Evolutionary conservation across 208 protist genomes (phyloP).

Genomic region (Leishmania braziliensis): DNA sequence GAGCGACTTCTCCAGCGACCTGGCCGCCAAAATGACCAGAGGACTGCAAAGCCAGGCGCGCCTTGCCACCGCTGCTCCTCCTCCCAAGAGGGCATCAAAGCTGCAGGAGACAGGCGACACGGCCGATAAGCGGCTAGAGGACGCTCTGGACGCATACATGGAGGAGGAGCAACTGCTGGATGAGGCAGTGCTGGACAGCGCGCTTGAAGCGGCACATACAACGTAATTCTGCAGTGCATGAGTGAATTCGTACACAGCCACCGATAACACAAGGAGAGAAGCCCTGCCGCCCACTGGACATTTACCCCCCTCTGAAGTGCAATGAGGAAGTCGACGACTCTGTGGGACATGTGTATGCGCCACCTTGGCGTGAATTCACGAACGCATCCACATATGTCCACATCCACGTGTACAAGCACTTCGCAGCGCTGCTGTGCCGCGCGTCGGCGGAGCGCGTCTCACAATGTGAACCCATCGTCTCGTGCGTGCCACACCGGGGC

Average conservation of each 20-base stretch:
- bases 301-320: no score
- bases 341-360: no score
- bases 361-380: no score
- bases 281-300: not conserved
- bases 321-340: not conserved
- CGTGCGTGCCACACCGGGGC: not conserved
- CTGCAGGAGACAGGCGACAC: not conserved
- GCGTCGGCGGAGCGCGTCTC: not conserved
- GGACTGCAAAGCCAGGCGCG: conserved; percentile 8
- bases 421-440: no score
- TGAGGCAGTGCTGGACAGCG: no score
- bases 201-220: no score
- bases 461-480: not conserved
- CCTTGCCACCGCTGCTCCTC: not conserved
- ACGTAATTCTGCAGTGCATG: no score
- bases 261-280: not conserved
- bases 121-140: conserved; percentile 21
- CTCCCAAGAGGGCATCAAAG: not conserved
- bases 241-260: no score
- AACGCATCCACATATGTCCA: no score
- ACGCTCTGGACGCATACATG: conserved; percentile 38
- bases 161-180: conserved; percentile 36
- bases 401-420: no score
- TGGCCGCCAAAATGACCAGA: conserved; percentile 5
- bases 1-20: no score